Evolutionary conservation across 2,329 filamentous ascomycete species (phyloP).

Genomic region (Blastomyces emzantsi): DNA sequence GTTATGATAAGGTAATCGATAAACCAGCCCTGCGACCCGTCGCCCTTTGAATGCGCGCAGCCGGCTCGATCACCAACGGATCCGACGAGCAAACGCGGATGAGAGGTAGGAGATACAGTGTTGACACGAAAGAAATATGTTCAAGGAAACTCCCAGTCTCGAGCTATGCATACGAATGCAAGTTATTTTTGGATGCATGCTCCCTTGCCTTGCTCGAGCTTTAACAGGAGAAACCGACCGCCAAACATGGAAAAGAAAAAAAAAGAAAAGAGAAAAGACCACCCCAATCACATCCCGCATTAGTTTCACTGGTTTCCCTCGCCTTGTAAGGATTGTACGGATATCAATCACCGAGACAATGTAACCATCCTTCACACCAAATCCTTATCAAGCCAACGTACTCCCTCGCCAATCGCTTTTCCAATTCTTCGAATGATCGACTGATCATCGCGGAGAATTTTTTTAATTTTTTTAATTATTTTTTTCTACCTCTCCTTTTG

Average conservation of each 20-base stretch:
- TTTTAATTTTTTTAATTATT: background rate
- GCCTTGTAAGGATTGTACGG: background rate
- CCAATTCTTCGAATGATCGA: background rate
- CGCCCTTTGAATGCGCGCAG: background rate
- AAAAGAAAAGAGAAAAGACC: too few relatives aligned
- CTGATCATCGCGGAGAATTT: background rate
- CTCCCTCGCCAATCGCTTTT: background rate
- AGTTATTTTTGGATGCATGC: background rate
- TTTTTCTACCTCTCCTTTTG: background rate
- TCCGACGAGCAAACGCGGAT: background rate
- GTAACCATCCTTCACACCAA: conserved; percentile 1
- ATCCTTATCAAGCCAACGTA: background rate
- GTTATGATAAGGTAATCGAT: background rate
- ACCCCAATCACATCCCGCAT: background rate
- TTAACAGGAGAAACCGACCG: background rate
- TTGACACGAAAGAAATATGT: background rate
- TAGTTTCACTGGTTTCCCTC: background rate
- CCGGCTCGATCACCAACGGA: background rate
- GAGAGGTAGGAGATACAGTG: background rate
- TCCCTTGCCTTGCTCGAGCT: background rate
- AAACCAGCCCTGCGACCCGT: background rate
- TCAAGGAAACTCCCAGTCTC: background rate
- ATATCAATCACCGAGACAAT: background rate
- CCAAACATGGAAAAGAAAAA: background rate
- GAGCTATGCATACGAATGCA: background rate